Evolutionary conservation across 192 early-diverging fungal species (phyloP), one percentile per base, ranked within the genome.

Genomic region (Neocallimastix lanati): DNA sequence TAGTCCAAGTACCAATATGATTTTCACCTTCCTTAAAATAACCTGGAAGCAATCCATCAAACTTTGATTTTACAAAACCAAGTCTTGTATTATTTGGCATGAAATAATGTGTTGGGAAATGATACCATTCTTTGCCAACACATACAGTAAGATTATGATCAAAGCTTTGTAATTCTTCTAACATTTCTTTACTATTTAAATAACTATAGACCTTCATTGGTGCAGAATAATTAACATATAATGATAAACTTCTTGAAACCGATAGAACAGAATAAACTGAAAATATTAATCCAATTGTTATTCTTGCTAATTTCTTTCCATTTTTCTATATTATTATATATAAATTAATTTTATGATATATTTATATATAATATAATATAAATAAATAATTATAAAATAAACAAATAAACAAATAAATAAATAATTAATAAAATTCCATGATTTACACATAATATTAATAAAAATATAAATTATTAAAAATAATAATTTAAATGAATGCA

Each of bases 121-220:
- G 81, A 83, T 99, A 92, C 97, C 97, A 99, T 80, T 96, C 97
- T 79, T 92, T 94, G 37, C 93, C 96, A 78, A 98, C 86, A 83
- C 97, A 99, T 28, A 98, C 85, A 1, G 82, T 78, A 78, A 79
- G 28, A 33, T 82, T 36, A 16, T 29, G 82, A 3, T 13, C 33
- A 33, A 86, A 79, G 5, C 79, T 81, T 18, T 28, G 12, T 28
- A 77, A 77, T 76, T 79, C 77, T 28, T 29, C n/a, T 50, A 83
- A 80, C 29, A 83, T 80, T 16, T 83, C 77, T n/a, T 79, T 77
- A 6, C 80, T 78, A 33, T 85, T 78, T 80, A 87, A 81, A 81
- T 86, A 80, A 36, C 83, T 80, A 81, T 87, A 93, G 36, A 97
- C 83, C 35, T 87, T 36, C 27, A 93, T 80, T 0, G 96, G 95